Conservation (phyloP, 805 yeast species). For the Wickerhamiella musiphila region DNA sequence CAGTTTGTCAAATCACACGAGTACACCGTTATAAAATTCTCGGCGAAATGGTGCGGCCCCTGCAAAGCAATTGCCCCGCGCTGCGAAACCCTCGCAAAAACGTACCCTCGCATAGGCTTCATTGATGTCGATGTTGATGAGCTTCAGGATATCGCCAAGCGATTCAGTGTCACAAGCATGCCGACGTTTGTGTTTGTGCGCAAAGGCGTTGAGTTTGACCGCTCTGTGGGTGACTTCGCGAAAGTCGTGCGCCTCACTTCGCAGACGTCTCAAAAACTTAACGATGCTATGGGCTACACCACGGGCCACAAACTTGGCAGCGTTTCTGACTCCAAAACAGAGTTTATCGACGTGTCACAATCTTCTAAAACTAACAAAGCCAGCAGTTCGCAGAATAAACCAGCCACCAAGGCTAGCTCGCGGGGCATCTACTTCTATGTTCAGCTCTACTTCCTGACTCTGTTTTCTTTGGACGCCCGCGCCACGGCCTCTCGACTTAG, state of each 20-base stretch:
- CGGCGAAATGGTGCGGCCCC: slow-evolving; percentile 95
- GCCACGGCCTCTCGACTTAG: slow-evolving; percentile 5
- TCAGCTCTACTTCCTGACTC: slow-evolving; percentile 10
- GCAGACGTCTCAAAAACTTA: slow-evolving; percentile 3
- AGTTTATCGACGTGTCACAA: neutral
- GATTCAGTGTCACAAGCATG: slow-evolving; percentile 42
- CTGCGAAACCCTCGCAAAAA: slow-evolving; percentile 60
- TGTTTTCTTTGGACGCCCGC: slow-evolving; percentile 13
- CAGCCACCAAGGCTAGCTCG: neutral
- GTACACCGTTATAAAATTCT: slow-evolving; percentile 70
- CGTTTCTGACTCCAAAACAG: neutral
- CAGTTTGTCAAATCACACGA: slow-evolving; percentile 29
- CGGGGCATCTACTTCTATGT: neutral
- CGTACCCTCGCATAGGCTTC: slow-evolving; percentile 39
- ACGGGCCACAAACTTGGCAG: slow-evolving; percentile 9
- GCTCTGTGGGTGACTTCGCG: slow-evolving; percentile 17
- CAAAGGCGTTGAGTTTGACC: slow-evolving; percentile 53
- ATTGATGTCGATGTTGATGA: slow-evolving; percentile 85
- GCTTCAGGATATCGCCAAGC: slow-evolving; percentile 49
- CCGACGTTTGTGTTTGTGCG: slow-evolving; percentile 61
- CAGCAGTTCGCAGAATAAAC: neutral
- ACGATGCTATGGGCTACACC: slow-evolving; percentile 5
- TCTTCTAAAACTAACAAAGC: neutral
- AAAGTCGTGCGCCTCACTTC: slow-evolving; percentile 6
- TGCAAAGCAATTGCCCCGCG: slow-evolving; percentile 93